Base-by-base conservation (phyloP, 768 basidiomycete species). In the Termitomyces sp. region DNA sequence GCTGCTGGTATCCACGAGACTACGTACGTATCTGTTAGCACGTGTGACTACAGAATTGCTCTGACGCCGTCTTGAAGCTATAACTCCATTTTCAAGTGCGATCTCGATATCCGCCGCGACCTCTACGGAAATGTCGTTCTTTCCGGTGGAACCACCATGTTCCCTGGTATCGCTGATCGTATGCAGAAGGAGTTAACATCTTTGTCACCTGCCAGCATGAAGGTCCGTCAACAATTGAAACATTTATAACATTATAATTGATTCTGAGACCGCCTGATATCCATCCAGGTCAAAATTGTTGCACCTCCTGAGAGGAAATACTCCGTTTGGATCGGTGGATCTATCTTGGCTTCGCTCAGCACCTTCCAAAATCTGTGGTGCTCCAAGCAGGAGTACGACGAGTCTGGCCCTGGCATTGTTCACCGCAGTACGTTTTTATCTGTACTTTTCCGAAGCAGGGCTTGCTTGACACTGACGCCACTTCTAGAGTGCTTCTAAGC, bases 341-440 rank as follows among this genome's bases (percentile, higher is more conserved):
- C 87, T 46, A 91, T 91, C 67, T 77, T 91, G 65, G 94, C 93
- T 48, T 94, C 92, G 35, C 83, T 97, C 52, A 89, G 85, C 70
- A 95, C 94, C 66, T 96, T 96, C 94, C 94, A 96, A 80, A 95
- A 94, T 72, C 78, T 95, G 76, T 97, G 95, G 93, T 89, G 89
- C 76, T 87, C 88, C 59, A 92, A 92, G 76, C 90, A 93, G 69
- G 93, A 95, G 78, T 95, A 94, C 76, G 93, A 94, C 72, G 93
- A 91, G 73, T 82, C 81, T 57, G 88, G 89, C 49, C 88, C 89
- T 62, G 85, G 82, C 58, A 90, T 91, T 62, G 87, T 89, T 65
- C 89, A 90, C 68, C 88, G 88, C 79, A 89, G 84, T 85, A 71
- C 61, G 82, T 81, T 64, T 52, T n/a, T 4, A 51, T 20, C 1